phyloP scores from a whole-genome alignment of 78 protist species.

The Guillardia theta region DNA sequence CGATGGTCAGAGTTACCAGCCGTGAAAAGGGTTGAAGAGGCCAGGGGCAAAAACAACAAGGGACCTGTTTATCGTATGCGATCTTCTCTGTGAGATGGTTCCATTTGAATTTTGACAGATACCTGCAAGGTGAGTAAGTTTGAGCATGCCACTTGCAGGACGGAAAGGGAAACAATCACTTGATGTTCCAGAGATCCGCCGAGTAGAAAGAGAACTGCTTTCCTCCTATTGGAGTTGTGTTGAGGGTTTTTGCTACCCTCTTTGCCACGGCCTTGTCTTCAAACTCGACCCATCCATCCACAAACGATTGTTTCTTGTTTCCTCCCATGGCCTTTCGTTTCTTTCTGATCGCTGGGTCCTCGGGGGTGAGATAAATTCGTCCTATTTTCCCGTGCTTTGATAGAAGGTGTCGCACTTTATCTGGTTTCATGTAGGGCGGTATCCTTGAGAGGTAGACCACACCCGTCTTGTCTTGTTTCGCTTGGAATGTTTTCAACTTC shows the following conservation, averaged over 20 bases:
- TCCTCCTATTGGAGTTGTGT: slow-evolving; percentile 64
- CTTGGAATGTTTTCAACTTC: not conserved
- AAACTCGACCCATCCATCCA: slow-evolving; percentile 90
- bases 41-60: no score
- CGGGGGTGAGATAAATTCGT: slow-evolving; percentile 65
- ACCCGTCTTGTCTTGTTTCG: slow-evolving; percentile 56
- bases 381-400: slow-evolving; percentile 63
- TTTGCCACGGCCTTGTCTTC: slow-evolving; percentile 68
- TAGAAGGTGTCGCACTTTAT: slow-evolving; percentile 65
- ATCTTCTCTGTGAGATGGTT: slow-evolving; percentile 64
- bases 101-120: slow-evolving; percentile 87
- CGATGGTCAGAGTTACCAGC: no score
- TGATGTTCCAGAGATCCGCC: slow-evolving; percentile 81
- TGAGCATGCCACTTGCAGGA: no score
- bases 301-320: slow-evolving; percentile 54
- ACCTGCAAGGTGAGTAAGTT: no score
- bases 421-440: slow-evolving; percentile 81
- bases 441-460: slow-evolving; percentile 74
- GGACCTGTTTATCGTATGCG: not conserved
- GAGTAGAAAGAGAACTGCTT: slow-evolving; percentile 47
- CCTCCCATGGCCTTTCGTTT: slow-evolving; percentile 54
- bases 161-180: no score
- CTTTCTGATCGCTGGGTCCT: slow-evolving; percentile 18
- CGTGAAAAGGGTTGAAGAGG: no score
- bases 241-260: slow-evolving; percentile 62